Evolutionary conservation across 768 basidiomycete genomes (phyloP).

Genomic region (Tricholoma sp.): DNA sequence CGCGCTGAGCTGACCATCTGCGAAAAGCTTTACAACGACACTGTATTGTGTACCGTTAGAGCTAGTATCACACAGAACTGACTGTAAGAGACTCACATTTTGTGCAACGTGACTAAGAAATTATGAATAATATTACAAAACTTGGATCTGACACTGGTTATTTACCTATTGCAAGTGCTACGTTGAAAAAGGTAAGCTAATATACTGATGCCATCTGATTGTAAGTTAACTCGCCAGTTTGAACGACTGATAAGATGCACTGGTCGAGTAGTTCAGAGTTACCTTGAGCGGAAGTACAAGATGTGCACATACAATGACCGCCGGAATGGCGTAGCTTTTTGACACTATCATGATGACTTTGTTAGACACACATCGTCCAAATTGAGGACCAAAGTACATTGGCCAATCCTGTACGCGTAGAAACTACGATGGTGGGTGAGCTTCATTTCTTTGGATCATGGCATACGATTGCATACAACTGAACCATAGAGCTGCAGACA

Average conservation of each 20-base stretch:
- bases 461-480: neutral
- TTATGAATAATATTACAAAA: neutral
- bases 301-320: neutral
- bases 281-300: neutral
- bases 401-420: neutral
- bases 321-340: neutral
- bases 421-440: neutral
- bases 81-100: neutral
- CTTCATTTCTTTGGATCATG: neutral
- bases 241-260: neutral
- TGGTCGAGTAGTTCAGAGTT: neutral
- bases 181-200: neutral
- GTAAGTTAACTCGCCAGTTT: neutral
- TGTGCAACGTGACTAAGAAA: neutral
- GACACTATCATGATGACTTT: neutral
- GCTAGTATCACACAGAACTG: neutral
- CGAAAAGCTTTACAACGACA: neutral
- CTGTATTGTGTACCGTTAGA: neutral
- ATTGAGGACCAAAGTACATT: neutral
- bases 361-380: neutral
- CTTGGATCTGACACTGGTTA: neutral
- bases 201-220: neutral
- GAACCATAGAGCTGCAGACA: neutral
- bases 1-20: neutral
- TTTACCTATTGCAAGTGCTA: neutral